Evolutionary conservation across 2,329 filamentous ascomycete species (phyloP).

Genomic region (Penicillium sp.): DNA sequence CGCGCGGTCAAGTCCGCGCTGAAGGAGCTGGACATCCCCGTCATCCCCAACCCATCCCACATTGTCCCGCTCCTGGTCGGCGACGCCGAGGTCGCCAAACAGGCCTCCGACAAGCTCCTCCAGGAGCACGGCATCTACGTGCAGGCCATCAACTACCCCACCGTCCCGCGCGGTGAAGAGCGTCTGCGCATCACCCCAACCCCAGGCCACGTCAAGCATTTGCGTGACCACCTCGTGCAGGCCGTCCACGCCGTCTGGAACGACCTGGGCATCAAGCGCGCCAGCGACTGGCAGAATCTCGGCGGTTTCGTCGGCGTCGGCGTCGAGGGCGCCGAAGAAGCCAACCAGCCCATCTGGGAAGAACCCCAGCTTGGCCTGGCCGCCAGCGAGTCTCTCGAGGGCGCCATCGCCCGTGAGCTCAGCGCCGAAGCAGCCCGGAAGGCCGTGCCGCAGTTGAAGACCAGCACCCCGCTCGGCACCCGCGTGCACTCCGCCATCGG

Average conservation of each 20-base stretch:
- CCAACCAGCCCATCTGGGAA: constrained; percentile 78
- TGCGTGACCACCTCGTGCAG: constrained; percentile 77
- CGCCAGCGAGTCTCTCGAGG: constrained; percentile 55
- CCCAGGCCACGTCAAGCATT: constrained; percentile 79
- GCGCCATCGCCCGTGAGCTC: constrained; percentile 49
- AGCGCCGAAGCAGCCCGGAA: constrained; percentile 12
- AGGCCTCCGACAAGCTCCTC: constrained; percentile 85
- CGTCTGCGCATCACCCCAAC: constrained; percentile 93
- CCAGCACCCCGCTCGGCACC: constrained; percentile 19
- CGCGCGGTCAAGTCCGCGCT: constrained; percentile 87
- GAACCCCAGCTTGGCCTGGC: constrained; percentile 74
- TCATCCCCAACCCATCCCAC: constrained; percentile 96
- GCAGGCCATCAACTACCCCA: constrained; percentile 98
- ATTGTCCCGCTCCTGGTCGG: constrained; percentile 93
- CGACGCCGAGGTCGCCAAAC: constrained; percentile 86
- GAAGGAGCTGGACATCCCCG: constrained; percentile 75
- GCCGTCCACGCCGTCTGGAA: constrained; percentile 86
- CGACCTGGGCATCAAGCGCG: constrained; percentile 84
- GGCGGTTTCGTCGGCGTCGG: constrained; percentile 96
- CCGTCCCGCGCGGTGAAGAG: constrained; percentile 96
- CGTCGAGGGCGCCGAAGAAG: constrained; percentile 56
- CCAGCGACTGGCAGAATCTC: constrained; percentile 82
- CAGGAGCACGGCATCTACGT: constrained; percentile 92
- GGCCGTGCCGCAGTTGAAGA: constrained; percentile 3
- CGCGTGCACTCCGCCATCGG: constrained; percentile 20